Base-by-base conservation (phyloP, 345 rosid genomes). In the Pugionium dolabratum region DNA sequence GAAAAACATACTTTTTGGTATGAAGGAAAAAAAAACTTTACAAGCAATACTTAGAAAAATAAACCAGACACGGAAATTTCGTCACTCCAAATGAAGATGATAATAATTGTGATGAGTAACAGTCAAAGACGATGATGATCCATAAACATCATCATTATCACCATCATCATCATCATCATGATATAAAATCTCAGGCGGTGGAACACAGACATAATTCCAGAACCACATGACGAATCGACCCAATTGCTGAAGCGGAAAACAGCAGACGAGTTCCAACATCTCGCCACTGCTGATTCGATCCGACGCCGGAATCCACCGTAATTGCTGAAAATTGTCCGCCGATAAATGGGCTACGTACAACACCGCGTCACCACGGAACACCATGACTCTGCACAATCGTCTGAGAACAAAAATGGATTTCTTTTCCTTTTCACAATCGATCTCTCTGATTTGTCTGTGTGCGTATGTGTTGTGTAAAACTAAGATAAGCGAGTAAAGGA, bases 201-300 rank as follows among this genome's bases (percentile, higher is more conserved):
- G 84, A 43, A 85, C 80, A 70, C 89, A 89, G 6, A 89, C 74
- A 46, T 76, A 86, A 43, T 86, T 84, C 93, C 93, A 89, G 64
- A 86, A 58, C 75, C 82, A 85, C 4, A 82, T 78, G 41, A 81
- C 79, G 50, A 89, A 72, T 42, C 87, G 90, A 67, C 96, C 96
- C 48, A 89, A 58, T 62, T 86, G 85, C 9, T 81, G 83, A 35
- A 89, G 77, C 11, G 93, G 91, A 49, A 86, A 71, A 78, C 85
- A 89, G 62, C 86, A 89, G 4, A 86, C 66, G 41, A 89, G 87
- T 62, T 86, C 82, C 32, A 89, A 78, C 59, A 86, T 79, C 85
- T 83, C 85, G 9, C 69, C 69, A 71, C 82, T 75, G 74, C 71
- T 81, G 40, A 89, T 37, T 32, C 85, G 86, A 5, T 84, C 84